Base-by-base conservation (phyloP, 345 rosid genomes). In the Eucalyptus cloeziana region DNA sequence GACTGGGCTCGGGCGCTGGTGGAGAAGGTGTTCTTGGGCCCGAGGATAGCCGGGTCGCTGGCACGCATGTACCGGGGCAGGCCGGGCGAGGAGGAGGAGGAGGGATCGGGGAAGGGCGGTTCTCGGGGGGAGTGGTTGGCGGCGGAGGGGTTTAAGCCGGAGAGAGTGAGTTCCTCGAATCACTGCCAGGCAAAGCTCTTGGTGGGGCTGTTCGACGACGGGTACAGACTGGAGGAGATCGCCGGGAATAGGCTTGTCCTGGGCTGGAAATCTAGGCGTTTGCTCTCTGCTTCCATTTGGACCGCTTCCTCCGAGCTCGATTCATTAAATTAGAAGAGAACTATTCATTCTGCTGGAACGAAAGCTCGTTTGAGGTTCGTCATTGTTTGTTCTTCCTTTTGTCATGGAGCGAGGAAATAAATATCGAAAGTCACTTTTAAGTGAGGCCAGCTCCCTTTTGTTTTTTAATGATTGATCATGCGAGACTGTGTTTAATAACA, bases 201-300 rank as follows among this genome's bases (percentile, higher is more conserved):
- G 86, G 86, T 96, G 80, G 97, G 98, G 11, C 88, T 96, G 67
- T 97, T 95, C 91, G 93, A 94, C 37, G 98, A 96, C 79, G 99
- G 99, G 1, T 96, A 94, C 80, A 92, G 91, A 56, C 94, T 95
- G 87, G 99, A 96, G 91, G 96, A 96, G 50, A 16, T 94, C 89
- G 94, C 91, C 21, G 87, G 83, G 37, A 96, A 96, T 56, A 94
- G 94, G 87, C 93, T 97, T 10, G 96, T 93, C 54, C 88, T 97
- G 40, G 97, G 96, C 1, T 97, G 99, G 99, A 97, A 97, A 91
- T 93, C 95, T 5, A 88, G 99, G 87, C 95, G 96, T 47, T 89
- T 97, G 91, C 95, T 97, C 40, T 96, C 99, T 2, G 98, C 98
- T 52, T 95, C 99, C 13, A 88, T 96, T 40, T 97, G 99, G 99